Percentiles rank a stretch among this genome's conserved stretches.
Evolutionary conservation across 768 basidiomycete species (phyloP).

Genomic region (Clitopilus hobsonii): DNA sequence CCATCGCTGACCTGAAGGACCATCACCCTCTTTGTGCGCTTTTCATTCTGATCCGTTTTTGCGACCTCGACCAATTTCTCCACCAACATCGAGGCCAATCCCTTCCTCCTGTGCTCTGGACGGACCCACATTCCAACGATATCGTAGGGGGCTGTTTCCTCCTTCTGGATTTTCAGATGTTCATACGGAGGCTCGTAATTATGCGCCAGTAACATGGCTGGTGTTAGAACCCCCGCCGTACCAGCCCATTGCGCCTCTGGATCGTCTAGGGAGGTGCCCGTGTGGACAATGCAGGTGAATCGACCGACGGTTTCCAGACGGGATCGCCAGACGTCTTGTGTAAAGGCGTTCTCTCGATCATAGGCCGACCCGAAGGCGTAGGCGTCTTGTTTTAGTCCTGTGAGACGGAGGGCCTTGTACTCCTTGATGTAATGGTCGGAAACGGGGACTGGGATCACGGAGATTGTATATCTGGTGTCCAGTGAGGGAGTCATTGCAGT

Average conservation of each 20-base stretch:
- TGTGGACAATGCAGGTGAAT: conserved; percentile 15
- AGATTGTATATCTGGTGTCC: conserved; percentile 1
- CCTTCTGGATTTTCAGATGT: conserved; percentile 1
- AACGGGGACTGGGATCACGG: conserved; percentile 15
- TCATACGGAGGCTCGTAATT: not conserved
- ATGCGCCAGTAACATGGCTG: conserved; percentile 7
- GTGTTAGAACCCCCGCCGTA: conserved; percentile 13
- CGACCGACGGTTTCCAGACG: conserved; percentile 17
- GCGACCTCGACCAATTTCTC: conserved; percentile 4
- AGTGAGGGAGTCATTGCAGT: not conserved
- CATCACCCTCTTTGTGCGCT: conserved; percentile 6
- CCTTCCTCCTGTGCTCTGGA: conserved; percentile 17
- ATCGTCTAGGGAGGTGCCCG: not conserved
- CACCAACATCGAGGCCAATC: conserved; percentile 11
- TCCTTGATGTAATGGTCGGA: conserved; percentile 13
- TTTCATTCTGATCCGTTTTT: conserved; percentile 1
- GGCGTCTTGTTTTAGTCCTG: conserved; percentile 21
- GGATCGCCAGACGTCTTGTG: conserved; percentile 18
- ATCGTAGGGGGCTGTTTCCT: conserved; percentile 3
- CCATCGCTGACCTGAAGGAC: conserved; percentile 13
- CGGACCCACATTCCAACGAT: conserved; percentile 20
- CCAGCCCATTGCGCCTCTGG: conserved; percentile 12
- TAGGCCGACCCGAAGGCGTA: conserved; percentile 23
- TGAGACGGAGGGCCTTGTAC: conserved; percentile 20
- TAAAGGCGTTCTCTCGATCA: conserved; percentile 17